Base-by-base conservation (phyloP, 108 stramenopile species). In the Nitzschia putrida region DNA sequence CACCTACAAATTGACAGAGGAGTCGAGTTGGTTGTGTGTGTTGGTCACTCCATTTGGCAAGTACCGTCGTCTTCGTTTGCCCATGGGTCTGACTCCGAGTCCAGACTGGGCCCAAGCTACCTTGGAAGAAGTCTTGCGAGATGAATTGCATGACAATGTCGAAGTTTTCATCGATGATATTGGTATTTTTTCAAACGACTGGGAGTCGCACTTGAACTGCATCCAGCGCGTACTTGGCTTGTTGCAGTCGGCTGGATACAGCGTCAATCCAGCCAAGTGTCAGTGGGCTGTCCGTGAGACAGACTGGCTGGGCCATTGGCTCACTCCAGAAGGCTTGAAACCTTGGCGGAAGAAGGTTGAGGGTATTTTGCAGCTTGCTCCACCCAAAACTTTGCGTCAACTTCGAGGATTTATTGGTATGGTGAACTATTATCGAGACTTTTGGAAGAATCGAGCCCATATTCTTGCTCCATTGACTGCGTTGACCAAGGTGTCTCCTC, bases 351-450 rank as follows among this genome's bases (percentile, higher is more conserved):
- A 80, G 57, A 84, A 84, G 43, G 70, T 84, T 24, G 55, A 78
- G 1, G 73, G 71, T 0, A 65, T 84, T 5, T 60, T 73, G 12
- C 34, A 63, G 12, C 57, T 83, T 68, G 20, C 68, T 42, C 38
- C 42, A 22, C 80, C 76, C 8, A 61, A 53, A 34, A 74, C 51
- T 29, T n/a, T 44, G 0, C 69, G 61, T 29, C 75, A 77, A 38
- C 26, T 83, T 10, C 81, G 78, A 13, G 45, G 50, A 18, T 81
- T 81, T 38, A 51, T 81, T 14, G 85, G 85, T 0, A 49, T 72
- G 37, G 68, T 86, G 13, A 86, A 79, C 44, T 83, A 64, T 54
- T 86, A 83, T 49, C 44, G 74, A 0, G 69, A n/a, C n/a, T n/a
- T n/a, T n/a, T n/a, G n/a, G n/a, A n/a, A n/a, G n/a, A n/a, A n/a